Evolutionary conservation across 2,329 filamentous ascomycete genomes (phyloP), one percentile per base, ranked within the genome.

Genomic region (Paraphoma sp.): DNA sequence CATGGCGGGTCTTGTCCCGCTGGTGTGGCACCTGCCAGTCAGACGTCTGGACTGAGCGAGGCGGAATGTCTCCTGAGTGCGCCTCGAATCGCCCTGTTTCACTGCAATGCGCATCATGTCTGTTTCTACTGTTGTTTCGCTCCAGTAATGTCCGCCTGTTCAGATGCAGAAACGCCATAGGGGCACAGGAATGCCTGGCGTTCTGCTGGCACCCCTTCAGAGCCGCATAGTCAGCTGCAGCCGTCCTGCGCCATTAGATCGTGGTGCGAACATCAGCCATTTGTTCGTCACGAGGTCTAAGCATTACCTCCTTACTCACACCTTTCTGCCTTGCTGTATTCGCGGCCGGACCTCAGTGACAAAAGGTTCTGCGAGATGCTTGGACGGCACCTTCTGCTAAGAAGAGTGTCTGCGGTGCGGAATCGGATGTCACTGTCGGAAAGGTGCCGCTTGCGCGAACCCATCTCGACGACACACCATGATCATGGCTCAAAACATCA

Each of bases 181-280:
- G 53, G 46, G 53, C 57, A 60, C 57, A 56, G 46, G 54, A 51
- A 33, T 43, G 30, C 59, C 53, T 30, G 43, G 30, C 50, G 44
- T 31, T 18, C 50, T 48, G 50, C 51, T 56, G 51, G 42, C 51
- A 51, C 57, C 57, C 59, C 58, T 66, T 54, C 52, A 59, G 56
- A 51, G 53, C 57, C 53, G 49, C 51, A 56, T 41, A 49, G 62
- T 62, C 64, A 65, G 60, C 65, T 61, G 63, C 47, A 51, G 38
- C 47, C 33, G 28, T 16, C 31, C 12, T 16, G 18, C 48, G 33
- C 29, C 18, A 29, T 33, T 29, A 48, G 36, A 23, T 31, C 45
- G 31, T 33, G 48, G 31, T 45, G 43, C 46, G 48, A 51, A 52
- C 9, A 38, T 45, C 38, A 46, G 52, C 45, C 33, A 29, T 44